These are phyloP conservation scores for Linnemannia zychae DNA, from an alignment of 192 early-diverging fungal genomes.

Conservation along the genomic window DNA sequence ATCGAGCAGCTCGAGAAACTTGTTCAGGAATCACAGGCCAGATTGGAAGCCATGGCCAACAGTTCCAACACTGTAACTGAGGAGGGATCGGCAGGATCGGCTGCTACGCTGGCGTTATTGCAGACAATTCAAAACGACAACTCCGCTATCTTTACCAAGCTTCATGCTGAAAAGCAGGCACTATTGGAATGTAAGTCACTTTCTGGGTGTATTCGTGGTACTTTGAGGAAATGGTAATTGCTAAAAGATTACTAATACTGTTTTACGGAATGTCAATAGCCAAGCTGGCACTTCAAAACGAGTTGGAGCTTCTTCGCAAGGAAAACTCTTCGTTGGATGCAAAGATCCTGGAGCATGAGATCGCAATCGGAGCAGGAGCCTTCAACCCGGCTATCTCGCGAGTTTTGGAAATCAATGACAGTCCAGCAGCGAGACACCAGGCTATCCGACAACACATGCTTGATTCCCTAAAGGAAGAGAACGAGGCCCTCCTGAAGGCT, in stretches of 20 bases:
- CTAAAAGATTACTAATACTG: neutral
- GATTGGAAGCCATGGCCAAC: slow-evolving; percentile 28
- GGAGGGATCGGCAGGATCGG: neutral
- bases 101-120: slow-evolving; percentile 5
- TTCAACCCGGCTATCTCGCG: slow-evolving; percentile 72
- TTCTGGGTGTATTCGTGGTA: neutral
- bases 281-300: slow-evolving; percentile 20
- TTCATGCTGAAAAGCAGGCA: slow-evolving; percentile 24
- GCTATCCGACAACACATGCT: slow-evolving; percentile 80
- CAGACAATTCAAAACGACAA: slow-evolving; percentile 17
- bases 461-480: slow-evolving; percentile 76
- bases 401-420: slow-evolving; percentile 81
- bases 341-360: slow-evolving; percentile 71
- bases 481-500: slow-evolving; percentile 66
- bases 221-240: neutral
- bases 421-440: slow-evolving; percentile 76
- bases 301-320: slow-evolving; percentile 33
- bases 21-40: slow-evolving; percentile 68
- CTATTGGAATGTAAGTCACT: slow-evolving; percentile 31
- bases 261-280: slow-evolving; percentile 1
- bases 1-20: slow-evolving; percentile 74
- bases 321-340: slow-evolving; percentile 63
- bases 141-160: slow-evolving; percentile 5
- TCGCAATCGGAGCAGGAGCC: slow-evolving; percentile 72
- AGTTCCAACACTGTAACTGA: neutral